Base-by-base conservation (phyloP, 2,329 filamentous ascomycete species). In the Xylaria sp. region DNA sequence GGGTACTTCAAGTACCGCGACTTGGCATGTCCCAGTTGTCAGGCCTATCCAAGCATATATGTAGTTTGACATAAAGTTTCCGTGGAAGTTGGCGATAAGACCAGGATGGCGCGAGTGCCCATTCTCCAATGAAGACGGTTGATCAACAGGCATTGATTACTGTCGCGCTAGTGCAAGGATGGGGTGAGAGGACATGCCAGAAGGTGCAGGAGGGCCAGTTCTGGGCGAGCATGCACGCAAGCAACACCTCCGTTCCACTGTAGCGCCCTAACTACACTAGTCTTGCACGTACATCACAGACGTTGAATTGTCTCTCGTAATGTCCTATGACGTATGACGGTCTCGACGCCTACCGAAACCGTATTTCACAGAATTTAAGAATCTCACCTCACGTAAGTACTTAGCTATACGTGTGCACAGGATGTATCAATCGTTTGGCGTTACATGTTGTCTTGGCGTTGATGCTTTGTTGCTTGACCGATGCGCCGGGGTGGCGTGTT, bases 81-180 rank as follows among this genome's bases (percentile, higher is more conserved):
- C 56, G 54, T 59, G 67, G 65, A 54, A 65, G 46, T 67, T 68
- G 62, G 68, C 66, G 67, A 68, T 65, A 64, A 69, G 67, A 64
- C 61, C 63, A 54, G 65, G 63, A 57, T 61, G 41, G 52, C 37
- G 47, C 49, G 37, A 41, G 43, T n/a, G n/a, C n/a, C n/a, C n/a
- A n/a, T 59, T 51, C 52, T 41, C 54, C 40, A 71, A 70, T 69
- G 67, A 66, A 41, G 5, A 54, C 33, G 33, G 35, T 43, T 47
- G 53, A 62, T 58, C 62, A 60, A 59, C 62, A 59, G 57, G 63
- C 59, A 67, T 66, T 64, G 65, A 68, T 65, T 64, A 62, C 64
- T 62, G 33, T 63, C 60, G 52, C 60, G 55, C 59, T 63, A 70
- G 59, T 13, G 37, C n/a, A 51, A 43, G 58, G 48, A 37, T 56